Base-by-base conservation (phyloP, 2,329 filamentous ascomycete genomes). In the Aspergillus tubingensis region DNA sequence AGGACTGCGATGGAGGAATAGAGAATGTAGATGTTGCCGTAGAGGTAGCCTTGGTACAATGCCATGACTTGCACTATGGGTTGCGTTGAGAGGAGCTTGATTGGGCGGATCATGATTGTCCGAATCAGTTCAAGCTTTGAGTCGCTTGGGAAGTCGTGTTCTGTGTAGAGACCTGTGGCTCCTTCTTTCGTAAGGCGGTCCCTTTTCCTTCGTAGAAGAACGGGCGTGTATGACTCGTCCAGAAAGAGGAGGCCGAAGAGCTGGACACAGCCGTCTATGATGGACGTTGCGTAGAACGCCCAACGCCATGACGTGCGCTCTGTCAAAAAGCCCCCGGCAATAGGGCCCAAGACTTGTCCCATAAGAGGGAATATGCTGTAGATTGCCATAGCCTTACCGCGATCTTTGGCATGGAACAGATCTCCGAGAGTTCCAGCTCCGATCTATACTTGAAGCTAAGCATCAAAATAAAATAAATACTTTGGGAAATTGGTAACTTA, bases 151-250 rank as follows among this genome's bases (percentile, higher is more conserved):
- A 53, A 32, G 8, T 54, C 50, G 13, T 54, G 54, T 10, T 38
- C 52, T 6, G 76, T 79, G n/a, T 77, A 77, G 41, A 39, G 30
- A 25, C 23, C 38, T 4, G 43, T 8, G 30, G 50, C 7, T 32
- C 32, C 25, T 8, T 11, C 8, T 32, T 19, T 48, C 3, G 27
- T 11, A 5, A 32, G 8, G 19, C 47, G n/a, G 4, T 79, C 72
- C 58, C 83, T 83, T 71, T 86, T 88, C 68, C 81, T 77, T 54
- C 79, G 75, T 1, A 89, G 81, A 2, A 91, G 80, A 8, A 84
- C 82, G 0, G 87, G 85, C 0, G 81, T 81, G 70, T 88, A 88
- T 0, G 86, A 88, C 68, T 89, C 87, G 53, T 80, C 79, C 8
- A 85, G 78, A 56, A 85, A 81, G 69, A 84, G 82, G 59, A 88